Evolutionary conservation across 805 yeast species (phyloP).

Genomic region (Pichia exigua): DNA sequence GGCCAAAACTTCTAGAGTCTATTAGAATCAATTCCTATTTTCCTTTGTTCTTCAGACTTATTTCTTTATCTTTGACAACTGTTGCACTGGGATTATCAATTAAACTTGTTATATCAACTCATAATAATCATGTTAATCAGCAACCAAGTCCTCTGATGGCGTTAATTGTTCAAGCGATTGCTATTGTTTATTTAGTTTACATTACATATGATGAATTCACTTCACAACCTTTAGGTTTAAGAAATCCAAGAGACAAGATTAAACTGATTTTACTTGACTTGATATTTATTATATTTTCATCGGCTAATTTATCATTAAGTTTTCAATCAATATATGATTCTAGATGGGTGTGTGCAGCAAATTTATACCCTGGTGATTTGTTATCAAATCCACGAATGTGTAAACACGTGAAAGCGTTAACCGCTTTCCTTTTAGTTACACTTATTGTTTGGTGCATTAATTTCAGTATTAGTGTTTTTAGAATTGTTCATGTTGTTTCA

Average conservation of each 20-base stretch:
- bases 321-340: slow-evolving; percentile 75
- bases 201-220: slow-evolving; percentile 87
- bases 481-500: slow-evolving; percentile 64
- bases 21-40: slow-evolving; percentile 71
- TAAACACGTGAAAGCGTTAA: slow-evolving; percentile 66
- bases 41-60: slow-evolving; percentile 65
- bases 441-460: slow-evolving; percentile 79
- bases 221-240: slow-evolving; percentile 84
- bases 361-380: slow-evolving; percentile 18
- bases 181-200: slow-evolving; percentile 67
- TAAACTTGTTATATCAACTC: slow-evolving; percentile 39
- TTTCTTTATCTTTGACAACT: slow-evolving; percentile 50
- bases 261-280: slow-evolving; percentile 74
- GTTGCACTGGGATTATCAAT: slow-evolving; percentile 69
- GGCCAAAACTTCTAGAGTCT: slow-evolving; percentile 50
- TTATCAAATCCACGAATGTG: slow-evolving; percentile 47
- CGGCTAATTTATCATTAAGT: slow-evolving; percentile 81
- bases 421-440: slow-evolving; percentile 69
- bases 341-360: slow-evolving; percentile 64
- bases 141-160: slow-evolving; percentile 94
- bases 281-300: slow-evolving; percentile 77
- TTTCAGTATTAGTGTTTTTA: slow-evolving; percentile 71
- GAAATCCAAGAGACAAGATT: slow-evolving; percentile 80
- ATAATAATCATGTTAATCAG: slow-evolving; percentile 40
- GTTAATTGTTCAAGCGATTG: slow-evolving; percentile 71